These are phyloP conservation scores for Mortierella sp. DNA, from an alignment of 371 early-diverging fungal species.

Conservation along the genomic window DNA sequence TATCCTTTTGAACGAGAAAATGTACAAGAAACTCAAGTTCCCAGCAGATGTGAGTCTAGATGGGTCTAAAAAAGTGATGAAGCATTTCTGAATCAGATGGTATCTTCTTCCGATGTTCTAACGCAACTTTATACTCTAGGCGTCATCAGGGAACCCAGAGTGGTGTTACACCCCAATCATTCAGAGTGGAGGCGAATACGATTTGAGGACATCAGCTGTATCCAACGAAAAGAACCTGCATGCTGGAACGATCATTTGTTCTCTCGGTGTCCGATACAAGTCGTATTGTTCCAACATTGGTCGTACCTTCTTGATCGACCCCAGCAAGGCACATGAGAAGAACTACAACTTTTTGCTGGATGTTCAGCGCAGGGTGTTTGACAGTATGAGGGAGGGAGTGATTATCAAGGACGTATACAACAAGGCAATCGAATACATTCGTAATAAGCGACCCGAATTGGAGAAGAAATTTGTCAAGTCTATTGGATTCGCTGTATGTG, in stretches of 20 bases:
- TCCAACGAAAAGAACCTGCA: constrained; percentile 80
- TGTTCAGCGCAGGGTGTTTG: constrained; percentile 79
- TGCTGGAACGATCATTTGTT: constrained; percentile 91
- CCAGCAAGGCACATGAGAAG: constrained; percentile 89
- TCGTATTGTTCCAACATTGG: constrained; percentile 94
- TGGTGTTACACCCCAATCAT: constrained; percentile 97
- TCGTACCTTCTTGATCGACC: constrained; percentile 94
- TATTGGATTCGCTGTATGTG: constrained; percentile 84
- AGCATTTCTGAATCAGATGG: not conserved
- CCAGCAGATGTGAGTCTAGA: constrained; percentile 71
- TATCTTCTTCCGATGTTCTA: not conserved
- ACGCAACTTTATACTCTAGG: constrained; percentile 22
- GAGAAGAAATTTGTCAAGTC: constrained; percentile 84
- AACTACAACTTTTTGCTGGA: constrained; percentile 91
- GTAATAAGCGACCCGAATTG: constrained; percentile 86
- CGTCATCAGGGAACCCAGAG: constrained; percentile 69
- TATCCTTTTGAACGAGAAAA: constrained; percentile 74
- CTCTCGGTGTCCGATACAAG: constrained; percentile 93
- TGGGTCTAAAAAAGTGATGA: not conserved
- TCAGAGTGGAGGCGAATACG: constrained; percentile 96
- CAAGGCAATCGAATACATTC: constrained; percentile 74
- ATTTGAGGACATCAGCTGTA: constrained; percentile 84
- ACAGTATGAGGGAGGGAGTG: constrained; percentile 81
- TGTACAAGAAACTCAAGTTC: constrained; percentile 69
- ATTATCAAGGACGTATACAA: constrained; percentile 82